phyloP scores from a whole-genome alignment of 805 yeast species.

The Metschnikowia peoriensis region DNA sequence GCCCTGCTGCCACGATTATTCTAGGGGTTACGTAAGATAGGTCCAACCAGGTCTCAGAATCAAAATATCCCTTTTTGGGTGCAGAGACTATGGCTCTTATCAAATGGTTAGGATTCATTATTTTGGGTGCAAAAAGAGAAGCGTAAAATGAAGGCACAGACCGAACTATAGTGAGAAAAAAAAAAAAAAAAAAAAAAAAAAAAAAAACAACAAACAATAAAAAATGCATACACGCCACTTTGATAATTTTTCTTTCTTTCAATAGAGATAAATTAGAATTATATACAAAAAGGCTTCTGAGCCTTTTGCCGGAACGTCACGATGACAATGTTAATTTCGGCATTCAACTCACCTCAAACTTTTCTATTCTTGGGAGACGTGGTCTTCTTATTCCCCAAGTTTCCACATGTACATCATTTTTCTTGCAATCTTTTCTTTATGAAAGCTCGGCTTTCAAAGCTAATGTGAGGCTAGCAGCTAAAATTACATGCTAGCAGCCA shows the following conservation, averaged over 20 bases:
- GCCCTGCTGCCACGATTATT: slow-evolving; percentile 75
- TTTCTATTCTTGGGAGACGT: background rate
- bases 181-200: too few species aligned
- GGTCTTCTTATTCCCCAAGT: background rate
- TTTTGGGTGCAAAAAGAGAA: slow-evolving; percentile 15
- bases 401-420: background rate
- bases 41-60: slow-evolving; percentile 45
- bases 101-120: slow-evolving; percentile 13
- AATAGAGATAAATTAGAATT: slow-evolving; percentile 1
- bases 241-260: background rate
- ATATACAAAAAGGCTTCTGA: slow-evolving; percentile 5
- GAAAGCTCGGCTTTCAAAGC: background rate
- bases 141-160: background rate
- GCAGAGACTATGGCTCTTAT: slow-evolving; percentile 21
- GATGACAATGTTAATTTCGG: slow-evolving; percentile 1
- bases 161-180: background rate
- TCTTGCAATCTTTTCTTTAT: background rate
- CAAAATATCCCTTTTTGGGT: slow-evolving; percentile 23
- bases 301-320: slow-evolving; percentile 2
- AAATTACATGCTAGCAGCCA: slow-evolving; percentile 12
- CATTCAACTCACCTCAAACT: slow-evolving; percentile 2
- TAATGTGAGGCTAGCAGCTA: background rate
- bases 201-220: too few species aligned
- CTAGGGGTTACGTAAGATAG: slow-evolving; percentile 63
- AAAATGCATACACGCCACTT: slow-evolving; percentile 1